Percentiles rank a stretch among this genome's conserved stretches.
phyloP scores from a whole-genome alignment of 345 rosid species.

The Crucihimalaya himalaica region DNA sequence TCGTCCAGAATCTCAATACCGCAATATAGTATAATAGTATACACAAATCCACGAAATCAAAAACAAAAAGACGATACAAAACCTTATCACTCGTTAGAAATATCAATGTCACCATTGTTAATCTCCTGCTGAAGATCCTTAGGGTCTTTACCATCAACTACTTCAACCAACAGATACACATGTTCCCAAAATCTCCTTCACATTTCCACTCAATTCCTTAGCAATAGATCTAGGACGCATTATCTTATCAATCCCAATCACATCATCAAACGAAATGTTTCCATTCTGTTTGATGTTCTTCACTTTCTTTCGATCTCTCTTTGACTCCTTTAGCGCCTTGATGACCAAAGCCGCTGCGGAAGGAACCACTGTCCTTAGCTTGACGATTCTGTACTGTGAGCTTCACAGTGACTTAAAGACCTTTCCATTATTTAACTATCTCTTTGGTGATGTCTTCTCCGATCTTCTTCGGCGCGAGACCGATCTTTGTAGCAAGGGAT shows the following conservation, averaged over 20 bases:
- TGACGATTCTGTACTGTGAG: conserved; percentile 72
- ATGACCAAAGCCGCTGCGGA: conserved; percentile 68
- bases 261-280: conserved; percentile 56
- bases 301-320: conserved; percentile 58
- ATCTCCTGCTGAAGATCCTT: conserved; percentile 62
- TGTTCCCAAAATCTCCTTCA: conserved; percentile 63
- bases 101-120: conserved; percentile 50
- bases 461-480: conserved; percentile 79
- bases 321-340: conserved; percentile 64
- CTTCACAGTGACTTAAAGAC: conserved; percentile 63
- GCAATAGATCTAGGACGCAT: conserved; percentile 63
- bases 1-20: background rate
- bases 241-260: conserved; percentile 55
- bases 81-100: conserved; percentile 47
- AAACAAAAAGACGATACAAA: background rate
- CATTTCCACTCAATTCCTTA: conserved; percentile 56
- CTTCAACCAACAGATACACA: conserved; percentile 69
- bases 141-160: conserved; percentile 59
- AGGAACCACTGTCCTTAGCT: conserved; percentile 65
- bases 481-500: conserved; percentile 70
- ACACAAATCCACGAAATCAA: conserved; percentile 23
- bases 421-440: conserved; percentile 75
- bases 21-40: conserved; percentile 15
- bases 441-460: conserved; percentile 80
- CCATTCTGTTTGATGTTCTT: conserved; percentile 54